Conservation (phyloP, 2,329 filamentous ascomycete genomes). For the Pseudogymnoascus sp. region DNA sequence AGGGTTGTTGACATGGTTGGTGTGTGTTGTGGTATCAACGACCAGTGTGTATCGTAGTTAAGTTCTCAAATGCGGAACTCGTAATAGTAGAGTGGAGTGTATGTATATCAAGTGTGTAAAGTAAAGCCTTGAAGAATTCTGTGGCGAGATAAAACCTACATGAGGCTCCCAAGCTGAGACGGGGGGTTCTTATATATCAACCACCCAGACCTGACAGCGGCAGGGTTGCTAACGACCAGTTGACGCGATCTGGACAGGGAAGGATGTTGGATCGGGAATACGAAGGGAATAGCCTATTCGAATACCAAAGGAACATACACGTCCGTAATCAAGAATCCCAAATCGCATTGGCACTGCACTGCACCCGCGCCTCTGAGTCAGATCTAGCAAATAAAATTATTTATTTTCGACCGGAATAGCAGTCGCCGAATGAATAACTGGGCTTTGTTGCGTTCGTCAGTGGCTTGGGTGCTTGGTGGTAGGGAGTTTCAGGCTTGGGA, state of each 20-base stretch:
- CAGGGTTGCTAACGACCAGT: background rate
- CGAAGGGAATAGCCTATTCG: background rate
- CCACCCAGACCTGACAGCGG: background rate
- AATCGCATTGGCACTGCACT: no score
- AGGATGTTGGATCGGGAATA: background rate
- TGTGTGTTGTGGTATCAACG: background rate
- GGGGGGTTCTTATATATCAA: slow-evolving; percentile 5
- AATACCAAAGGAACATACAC: no score
- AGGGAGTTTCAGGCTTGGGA: no score
- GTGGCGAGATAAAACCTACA: background rate
- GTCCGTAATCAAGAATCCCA: no score
- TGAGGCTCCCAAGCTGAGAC: background rate
- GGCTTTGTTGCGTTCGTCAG: no score
- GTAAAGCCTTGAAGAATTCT: background rate
- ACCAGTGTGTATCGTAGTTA: background rate
- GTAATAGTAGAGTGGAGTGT: background rate
- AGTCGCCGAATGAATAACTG: no score
- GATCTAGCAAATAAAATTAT: no score
- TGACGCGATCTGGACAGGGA: background rate
- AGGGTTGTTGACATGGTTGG: slow-evolving; percentile 3
- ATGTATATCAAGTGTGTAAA: background rate
- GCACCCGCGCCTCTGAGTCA: no score
- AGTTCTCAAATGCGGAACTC: background rate
- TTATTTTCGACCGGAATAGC: no score
- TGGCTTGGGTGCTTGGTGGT: no score